Conservation (phyloP, 495 filamentous ascomycete species). For the Penicillium canescens region DNA sequence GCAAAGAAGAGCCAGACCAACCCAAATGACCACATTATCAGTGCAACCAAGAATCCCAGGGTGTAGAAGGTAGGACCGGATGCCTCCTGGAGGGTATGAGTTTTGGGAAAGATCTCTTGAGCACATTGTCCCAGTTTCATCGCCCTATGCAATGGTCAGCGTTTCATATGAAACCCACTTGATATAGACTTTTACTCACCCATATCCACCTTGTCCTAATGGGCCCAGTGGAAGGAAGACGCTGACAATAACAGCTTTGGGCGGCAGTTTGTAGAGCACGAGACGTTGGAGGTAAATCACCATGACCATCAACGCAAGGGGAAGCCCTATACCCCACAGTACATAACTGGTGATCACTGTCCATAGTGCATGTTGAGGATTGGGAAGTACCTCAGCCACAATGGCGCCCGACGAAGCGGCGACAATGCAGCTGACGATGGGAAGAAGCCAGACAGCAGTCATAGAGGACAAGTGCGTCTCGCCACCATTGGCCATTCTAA, state of each 20-base stretch:
- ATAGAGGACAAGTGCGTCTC: constrained; percentile 44
- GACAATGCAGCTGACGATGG: constrained; percentile 60
- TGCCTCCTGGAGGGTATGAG: constrained; percentile 37
- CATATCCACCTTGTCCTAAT: constrained; percentile 59
- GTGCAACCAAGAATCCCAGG: constrained; percentile 49
- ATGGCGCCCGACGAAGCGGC: constrained; percentile 56
- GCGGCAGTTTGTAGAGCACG: constrained; percentile 55
- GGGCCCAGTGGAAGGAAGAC: constrained; percentile 64
- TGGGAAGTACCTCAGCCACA: constrained; percentile 53
- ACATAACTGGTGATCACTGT: constrained; percentile 58
- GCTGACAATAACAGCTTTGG: constrained; percentile 59
- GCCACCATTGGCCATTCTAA: constrained; percentile 32
- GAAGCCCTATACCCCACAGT: constrained; percentile 60
- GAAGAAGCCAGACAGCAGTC: constrained; percentile 62
- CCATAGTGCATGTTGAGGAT: constrained; percentile 53
- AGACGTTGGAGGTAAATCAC: constrained; percentile 64
- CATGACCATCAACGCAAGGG: constrained; percentile 54
- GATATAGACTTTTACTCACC: constrained; percentile 14
- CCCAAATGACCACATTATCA: constrained; percentile 62
- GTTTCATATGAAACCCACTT: neutral
- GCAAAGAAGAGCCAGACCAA: constrained; percentile 66
- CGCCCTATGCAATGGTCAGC: constrained; percentile 24
- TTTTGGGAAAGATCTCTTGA: constrained; percentile 48
- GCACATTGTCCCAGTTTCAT: constrained; percentile 58
- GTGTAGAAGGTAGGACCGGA: constrained; percentile 56